Percentiles rank a stretch among this genome's conserved stretches.
Evolutionary conservation across 129 eudicot species (phyloP).

Genomic region (Heracleum sosnowskyi): DNA sequence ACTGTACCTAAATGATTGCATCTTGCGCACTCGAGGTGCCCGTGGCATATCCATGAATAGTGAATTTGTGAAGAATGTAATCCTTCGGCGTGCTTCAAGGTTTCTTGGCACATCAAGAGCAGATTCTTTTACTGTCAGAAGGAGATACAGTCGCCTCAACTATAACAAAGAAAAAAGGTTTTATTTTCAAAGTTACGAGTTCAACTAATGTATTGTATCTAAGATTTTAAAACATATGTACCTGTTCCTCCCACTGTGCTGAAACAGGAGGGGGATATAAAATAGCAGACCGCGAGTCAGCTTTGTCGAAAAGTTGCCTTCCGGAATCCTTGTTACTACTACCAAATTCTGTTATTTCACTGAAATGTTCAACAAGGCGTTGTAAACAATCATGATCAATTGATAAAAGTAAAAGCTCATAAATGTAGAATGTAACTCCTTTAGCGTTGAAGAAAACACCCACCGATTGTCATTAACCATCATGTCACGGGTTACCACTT

Average conservation of each 20-base stretch:
- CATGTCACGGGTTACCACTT: conserved; percentile 92
- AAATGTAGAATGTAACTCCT: neutral
- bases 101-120: conserved; percentile 88
- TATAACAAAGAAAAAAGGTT: conserved; percentile 23
- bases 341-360: conserved; percentile 76
- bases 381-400: neutral
- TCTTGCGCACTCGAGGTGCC: conserved; percentile 93
- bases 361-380: conserved; percentile 19
- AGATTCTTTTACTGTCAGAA: conserved; percentile 90
- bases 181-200: conserved; percentile 8
- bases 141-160: conserved; percentile 87
- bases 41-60: conserved; percentile 98
- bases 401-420: neutral
- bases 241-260: conserved; percentile 99
- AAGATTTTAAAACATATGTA: conserved; percentile 10
- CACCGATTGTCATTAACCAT: conserved; percentile 91
- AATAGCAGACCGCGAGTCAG: conserved; percentile 46
- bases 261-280: conserved; percentile 71
- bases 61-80: conserved; percentile 90
- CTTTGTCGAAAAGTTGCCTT: conserved; percentile 69
- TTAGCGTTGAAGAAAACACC: conserved; percentile 21
- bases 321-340: conserved; percentile 79
- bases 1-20: conserved; percentile 85
- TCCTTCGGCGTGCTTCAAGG: conserved; percentile 95
- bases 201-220: neutral